Base-by-base conservation (phyloP, 148 eudicot species). In the Euryodendron excelsum region DNA sequence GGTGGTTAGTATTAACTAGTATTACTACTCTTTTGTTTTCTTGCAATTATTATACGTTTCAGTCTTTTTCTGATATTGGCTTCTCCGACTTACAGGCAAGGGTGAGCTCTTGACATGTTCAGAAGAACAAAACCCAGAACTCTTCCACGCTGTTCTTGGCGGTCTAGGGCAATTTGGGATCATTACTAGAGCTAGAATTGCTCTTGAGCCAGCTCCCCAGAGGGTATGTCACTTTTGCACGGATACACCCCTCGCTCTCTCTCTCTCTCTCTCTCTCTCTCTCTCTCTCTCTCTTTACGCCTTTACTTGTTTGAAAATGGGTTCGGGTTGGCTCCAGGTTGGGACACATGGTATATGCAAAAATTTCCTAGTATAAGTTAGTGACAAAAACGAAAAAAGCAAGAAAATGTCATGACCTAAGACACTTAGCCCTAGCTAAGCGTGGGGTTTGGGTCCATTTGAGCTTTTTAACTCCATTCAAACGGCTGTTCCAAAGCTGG, bases 161-260 rank as follows among this genome's bases (percentile, higher is more conserved):
- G 99, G 99, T 0, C 77, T 95, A 55, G 99, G 99, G 39, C 99
- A 95, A 78, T 95, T 95, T 85, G 98, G 98, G 69, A 91, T 95
- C 67, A 91, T 95, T 7, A 91, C 97, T 17, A 88, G 94, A 56
- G 97, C 99, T 39, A 87, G 97, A 84, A 91, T 95, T 55, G 94
- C 97, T 64, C 94, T 95, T 75, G 96, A 95, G 80, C 85, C 84
- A 60, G 92, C 97, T 76, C 99, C 99, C 17, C 85, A 87, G 73
- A 93, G 85, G 94, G 98, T 95, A 90, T 31, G 41, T 17, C 12
- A 23, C 20, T 33, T 5, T 41, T n/a, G n/a, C n/a, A n/a, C n/a
- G n/a, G n/a, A 18, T 2, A 5, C 63, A 17, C 20, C 53, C 30
- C 30, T 47, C 21, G 18, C 69, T n/a, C n/a, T n/a, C n/a, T n/a